Base-by-base conservation (phyloP, 2,329 filamentous ascomycete genomes). In the Fusarium coffeatum region DNA sequence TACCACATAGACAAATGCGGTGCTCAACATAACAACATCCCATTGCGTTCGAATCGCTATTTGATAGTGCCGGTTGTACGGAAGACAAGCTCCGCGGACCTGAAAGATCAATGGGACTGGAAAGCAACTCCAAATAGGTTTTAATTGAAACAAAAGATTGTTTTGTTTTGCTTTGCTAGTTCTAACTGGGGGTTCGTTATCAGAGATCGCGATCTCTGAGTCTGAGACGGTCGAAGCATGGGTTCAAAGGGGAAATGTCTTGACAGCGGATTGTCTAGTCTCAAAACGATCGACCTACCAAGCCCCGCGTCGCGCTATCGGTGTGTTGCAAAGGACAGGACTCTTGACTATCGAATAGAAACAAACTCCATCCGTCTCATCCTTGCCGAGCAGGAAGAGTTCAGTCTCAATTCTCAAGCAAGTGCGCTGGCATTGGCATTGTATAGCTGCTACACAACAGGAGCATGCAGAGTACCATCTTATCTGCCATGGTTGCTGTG, bases 281-380 rank as follows among this genome's bases (percentile, higher is more conserved):
- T 70, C 41, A 49, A 66, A 46, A 40, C 51, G 50, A 70, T 67
- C 32, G 28, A 50, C 40, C 53, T 61, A 54, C 55, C 30, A 55
- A 54, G 66, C 66, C 62, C 49, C 40, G 57, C 66, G 27, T 66
- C 66, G 55, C 66, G 54, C 67, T 70, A 69, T 70, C 30, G 62
- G 55, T 48, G 27, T 46, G 46, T 48, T 70, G 49, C 53, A 53
- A 57, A 63, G 37, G 30, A 48, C 18, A 40, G 25, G 25, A 22
- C 45, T 67, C 54, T 55, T 58, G 30, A 23, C 53, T 48, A 63
- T 55, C 45, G 54, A 58, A 63, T 54, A 18, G 49, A 64, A 41
- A 40, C 49, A 53, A 59, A 46, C 42, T 56, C 59, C 50, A 60
- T 53, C 49, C 11, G 45, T 59, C 54, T 68, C 65, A 55, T 51